Evolutionary conservation across 257 asterid species (phyloP), one percentile per base, ranked within the genome.

Genomic region (Solanum megistacrolobum): DNA sequence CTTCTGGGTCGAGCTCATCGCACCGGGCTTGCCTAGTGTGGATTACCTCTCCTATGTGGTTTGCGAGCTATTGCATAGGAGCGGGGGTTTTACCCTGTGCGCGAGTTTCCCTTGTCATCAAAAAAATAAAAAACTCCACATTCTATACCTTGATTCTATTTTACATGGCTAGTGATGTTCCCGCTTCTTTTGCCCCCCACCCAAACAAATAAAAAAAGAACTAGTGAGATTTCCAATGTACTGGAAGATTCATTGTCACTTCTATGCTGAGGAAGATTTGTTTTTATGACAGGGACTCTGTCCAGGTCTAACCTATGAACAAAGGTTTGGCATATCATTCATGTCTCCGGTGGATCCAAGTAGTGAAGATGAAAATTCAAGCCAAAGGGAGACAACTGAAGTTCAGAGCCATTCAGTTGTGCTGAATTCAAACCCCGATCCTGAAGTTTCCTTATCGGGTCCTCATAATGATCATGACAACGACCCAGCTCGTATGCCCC

Each of bases 221-320:
- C 20, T 75, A 38, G 35, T n/a, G 25, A 79, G 39, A 25, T 89
- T 58, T n/a, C 32, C 18, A 23, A 27, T 62, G 62, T 66, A 18
- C 38, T 27, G 8, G 87, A 39, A 72, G 34, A 43, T 31, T 39
- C 23, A 86, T 55, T 78, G 29, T 90, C 29, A 79, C 55, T 66
- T 31, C 58, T 36, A 32, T 90, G 41, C 75, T 86, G 68, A 87
- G 68, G 82, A 86, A 36, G 27, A 69, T 11, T 32, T 86, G 84
- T 52, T 27, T 92, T 87, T 81, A 86, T 88, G 81, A 31, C 90
- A 97, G 99, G 99, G 99, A 72, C 92, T 92, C 91, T 97, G 99
- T 90, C 98, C 97, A 2, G 98, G 98, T 73, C 93, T 94, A 84
- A 95, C 96, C 48, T 93, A 96, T 60, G 98, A 90, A 38, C 99